These are phyloP conservation scores for Penicillium steckii DNA, from an alignment of 495 filamentous ascomycete species.

Conservation along the genomic window DNA sequence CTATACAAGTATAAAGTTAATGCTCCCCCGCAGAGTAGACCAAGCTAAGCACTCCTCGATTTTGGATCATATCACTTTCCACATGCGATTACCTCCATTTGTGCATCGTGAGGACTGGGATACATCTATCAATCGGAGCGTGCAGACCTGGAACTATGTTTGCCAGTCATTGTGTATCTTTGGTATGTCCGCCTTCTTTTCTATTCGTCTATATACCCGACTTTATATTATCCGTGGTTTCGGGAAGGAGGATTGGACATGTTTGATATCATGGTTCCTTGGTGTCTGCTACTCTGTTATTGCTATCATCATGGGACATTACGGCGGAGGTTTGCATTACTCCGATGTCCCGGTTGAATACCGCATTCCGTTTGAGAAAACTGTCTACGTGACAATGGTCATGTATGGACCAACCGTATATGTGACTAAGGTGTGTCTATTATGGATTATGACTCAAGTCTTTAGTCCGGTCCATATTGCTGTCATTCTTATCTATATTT, in stretches of 20 bases:
- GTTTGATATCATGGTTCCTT: slow-evolving; percentile 12
- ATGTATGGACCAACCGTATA: slow-evolving; percentile 43
- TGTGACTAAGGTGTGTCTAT: slow-evolving; percentile 38
- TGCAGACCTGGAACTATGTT: slow-evolving; percentile 24
- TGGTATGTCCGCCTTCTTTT: slow-evolving; percentile 24
- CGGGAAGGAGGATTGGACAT: slow-evolving; percentile 29
- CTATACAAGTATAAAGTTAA: background rate
- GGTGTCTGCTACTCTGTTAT: slow-evolving; percentile 26
- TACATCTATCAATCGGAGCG: slow-evolving; percentile 11
- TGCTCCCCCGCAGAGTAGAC: background rate
- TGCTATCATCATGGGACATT: slow-evolving; percentile 28
- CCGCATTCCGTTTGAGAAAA: slow-evolving; percentile 21
- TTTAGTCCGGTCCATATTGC: slow-evolving; percentile 35
- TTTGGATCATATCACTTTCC: background rate
- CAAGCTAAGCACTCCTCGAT: background rate
- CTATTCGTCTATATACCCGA: slow-evolving; percentile 21
- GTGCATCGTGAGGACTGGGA: background rate
- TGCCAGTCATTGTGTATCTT: slow-evolving; percentile 28
- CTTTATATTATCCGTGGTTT: slow-evolving; percentile 21
- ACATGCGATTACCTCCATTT: background rate
- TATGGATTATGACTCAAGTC: slow-evolving; percentile 38
- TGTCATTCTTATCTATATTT: slow-evolving; percentile 33
- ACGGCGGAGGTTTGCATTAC: slow-evolving; percentile 24
- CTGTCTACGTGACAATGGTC: slow-evolving; percentile 32
- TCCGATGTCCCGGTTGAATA: slow-evolving; percentile 15